These are phyloP conservation scores for Pilasporangium apinafurcum DNA, from an alignment of 352 stramenopile species.

Conservation along the genomic window DNA sequence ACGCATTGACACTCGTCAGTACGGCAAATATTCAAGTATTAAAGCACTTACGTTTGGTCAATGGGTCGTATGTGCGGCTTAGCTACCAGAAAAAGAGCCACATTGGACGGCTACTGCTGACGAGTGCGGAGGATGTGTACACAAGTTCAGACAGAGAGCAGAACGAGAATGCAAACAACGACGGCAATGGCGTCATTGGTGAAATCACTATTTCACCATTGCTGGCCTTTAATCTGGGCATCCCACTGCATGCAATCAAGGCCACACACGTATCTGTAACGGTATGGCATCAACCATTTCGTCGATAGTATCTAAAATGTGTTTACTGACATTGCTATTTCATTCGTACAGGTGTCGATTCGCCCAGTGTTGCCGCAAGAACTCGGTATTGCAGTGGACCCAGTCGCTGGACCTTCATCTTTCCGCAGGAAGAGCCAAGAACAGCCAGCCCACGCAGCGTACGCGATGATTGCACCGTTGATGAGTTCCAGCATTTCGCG, in stretches of 20 bases:
- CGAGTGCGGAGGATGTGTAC: slow-evolving; percentile 2
- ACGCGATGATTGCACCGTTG: slow-evolving; percentile 62
- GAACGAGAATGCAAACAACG: neutral
- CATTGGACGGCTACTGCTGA: slow-evolving; percentile 24
- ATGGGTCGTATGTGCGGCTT: slow-evolving; percentile 46
- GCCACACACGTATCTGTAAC: slow-evolving; percentile 12
- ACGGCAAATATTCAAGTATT: slow-evolving; percentile 33
- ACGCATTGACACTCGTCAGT: slow-evolving; percentile 25
- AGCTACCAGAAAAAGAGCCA: slow-evolving; percentile 13
- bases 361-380: slow-evolving; percentile 29
- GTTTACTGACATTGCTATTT: neutral
- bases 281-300: slow-evolving; percentile 11
- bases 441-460: slow-evolving; percentile 35
- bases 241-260: slow-evolving; percentile 31
- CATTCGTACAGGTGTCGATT: slow-evolving; percentile 22
- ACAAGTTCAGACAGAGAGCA: slow-evolving; percentile 1
- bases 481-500: slow-evolving; percentile 57
- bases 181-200: neutral
- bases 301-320: too few relatives aligned
- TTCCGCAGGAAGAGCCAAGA: slow-evolving; percentile 50
- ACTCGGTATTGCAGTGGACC: slow-evolving; percentile 24
- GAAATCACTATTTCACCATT: slow-evolving; percentile 55
- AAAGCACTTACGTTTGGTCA: slow-evolving; percentile 31
- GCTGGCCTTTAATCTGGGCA: slow-evolving; percentile 69
- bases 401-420: slow-evolving; percentile 4